These are phyloP conservation scores for Lantana camara DNA, from an alignment of 257 asterid genomes.

Conservation along the genomic window DNA sequence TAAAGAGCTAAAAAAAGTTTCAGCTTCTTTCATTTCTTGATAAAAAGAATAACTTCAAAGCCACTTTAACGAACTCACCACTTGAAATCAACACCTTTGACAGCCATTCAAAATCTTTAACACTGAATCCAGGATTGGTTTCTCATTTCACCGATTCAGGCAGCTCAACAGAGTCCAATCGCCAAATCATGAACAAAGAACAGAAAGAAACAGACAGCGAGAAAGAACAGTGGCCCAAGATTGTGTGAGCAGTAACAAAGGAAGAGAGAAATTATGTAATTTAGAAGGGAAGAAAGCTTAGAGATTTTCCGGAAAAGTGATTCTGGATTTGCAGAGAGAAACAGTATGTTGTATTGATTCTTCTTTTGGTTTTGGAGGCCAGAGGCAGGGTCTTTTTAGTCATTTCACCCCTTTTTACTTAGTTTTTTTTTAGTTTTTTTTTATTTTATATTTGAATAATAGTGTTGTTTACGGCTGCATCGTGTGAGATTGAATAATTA, in stretches of 20 bases:
- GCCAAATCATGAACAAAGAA: not conserved
- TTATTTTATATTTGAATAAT: no score
- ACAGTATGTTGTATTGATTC: conserved; percentile 16
- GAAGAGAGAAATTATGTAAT: not conserved
- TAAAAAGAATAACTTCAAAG: conserved; percentile 13
- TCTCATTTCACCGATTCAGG: conserved; percentile 39
- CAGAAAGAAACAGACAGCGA: not conserved
- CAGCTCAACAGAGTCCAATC: conserved; percentile 5
- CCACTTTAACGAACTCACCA: conserved; percentile 48
- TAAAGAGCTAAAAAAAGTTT: not conserved
- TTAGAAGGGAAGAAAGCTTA: conserved; percentile 9
- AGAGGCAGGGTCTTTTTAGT: not conserved
- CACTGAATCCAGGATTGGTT: conserved; percentile 36
- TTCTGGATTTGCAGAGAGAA: conserved; percentile 28
- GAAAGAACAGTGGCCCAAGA: conserved; percentile 18
- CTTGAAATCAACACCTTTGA: conserved; percentile 88
- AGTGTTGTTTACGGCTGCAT: no score
- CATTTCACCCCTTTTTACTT: no score
- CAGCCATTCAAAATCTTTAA: conserved; percentile 62
- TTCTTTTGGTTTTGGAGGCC: conserved; percentile 5
- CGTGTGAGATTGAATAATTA: no score
- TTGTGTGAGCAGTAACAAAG: not conserved
- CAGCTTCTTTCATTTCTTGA: conserved; percentile 16
- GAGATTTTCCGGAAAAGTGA: conserved; percentile 15
- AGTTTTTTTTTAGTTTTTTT: no score